These are phyloP conservation scores for Blastocystis sp. DNA, from an alignment of 352 stramenopile genomes.

Conservation along the genomic window DNA sequence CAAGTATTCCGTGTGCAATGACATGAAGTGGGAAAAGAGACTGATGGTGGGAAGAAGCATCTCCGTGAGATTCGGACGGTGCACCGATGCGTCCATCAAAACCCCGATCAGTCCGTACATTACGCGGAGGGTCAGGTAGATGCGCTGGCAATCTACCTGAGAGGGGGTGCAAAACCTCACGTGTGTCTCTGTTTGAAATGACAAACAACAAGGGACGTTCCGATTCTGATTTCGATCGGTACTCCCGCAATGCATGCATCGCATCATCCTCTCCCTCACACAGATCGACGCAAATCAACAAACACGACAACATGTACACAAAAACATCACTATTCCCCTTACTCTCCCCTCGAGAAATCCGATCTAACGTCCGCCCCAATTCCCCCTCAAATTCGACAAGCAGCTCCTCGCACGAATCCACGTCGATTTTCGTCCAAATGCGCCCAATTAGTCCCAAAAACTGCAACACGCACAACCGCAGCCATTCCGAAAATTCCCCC, in stretches of 20 bases:
- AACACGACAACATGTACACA: background rate
- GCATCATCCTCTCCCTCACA: background rate
- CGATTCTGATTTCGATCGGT: background rate
- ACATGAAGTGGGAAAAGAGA: background rate
- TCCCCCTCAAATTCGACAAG: background rate
- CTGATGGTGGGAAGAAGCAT: background rate
- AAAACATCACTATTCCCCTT: background rate
- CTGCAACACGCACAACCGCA: background rate
- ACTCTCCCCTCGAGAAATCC: too few species aligned
- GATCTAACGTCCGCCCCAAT: too few species aligned
- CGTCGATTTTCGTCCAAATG: constrained; percentile 15
- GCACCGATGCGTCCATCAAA: background rate
- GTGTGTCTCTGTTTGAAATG: background rate
- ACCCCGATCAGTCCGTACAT: background rate
- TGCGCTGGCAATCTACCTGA: background rate
- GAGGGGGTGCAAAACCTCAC: background rate
- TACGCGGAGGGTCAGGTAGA: background rate
- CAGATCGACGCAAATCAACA: background rate
- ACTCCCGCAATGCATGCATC: background rate
- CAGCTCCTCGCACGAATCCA: background rate
- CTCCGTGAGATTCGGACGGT: background rate
- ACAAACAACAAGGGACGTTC: background rate
- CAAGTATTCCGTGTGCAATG: background rate
- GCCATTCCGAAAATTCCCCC: background rate
- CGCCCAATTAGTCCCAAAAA: background rate